Evolutionary conservation across 305 asterid species (phyloP).

Genomic region (Fraxinus floribunda): DNA sequence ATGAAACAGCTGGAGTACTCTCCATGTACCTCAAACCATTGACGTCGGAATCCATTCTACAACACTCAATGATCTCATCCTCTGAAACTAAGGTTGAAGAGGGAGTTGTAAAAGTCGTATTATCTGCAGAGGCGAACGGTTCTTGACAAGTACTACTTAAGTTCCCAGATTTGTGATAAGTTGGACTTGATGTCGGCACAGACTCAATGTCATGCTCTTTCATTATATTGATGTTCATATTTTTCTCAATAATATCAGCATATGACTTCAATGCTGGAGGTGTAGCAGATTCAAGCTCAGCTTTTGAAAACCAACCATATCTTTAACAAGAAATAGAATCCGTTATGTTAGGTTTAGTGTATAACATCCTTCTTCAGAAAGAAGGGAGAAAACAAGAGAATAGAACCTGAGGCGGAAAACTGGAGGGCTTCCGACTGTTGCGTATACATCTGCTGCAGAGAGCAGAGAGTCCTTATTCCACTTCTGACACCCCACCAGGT

Average conservation of each 20-base stretch:
- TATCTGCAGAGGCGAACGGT: slow-evolving; percentile 33
- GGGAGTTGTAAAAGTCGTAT: slow-evolving; percentile 29
- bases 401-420: slow-evolving; percentile 87
- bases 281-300: slow-evolving; percentile 50
- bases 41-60: slow-evolving; percentile 29
- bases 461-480: slow-evolving; percentile 84
- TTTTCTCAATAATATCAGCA: slow-evolving; percentile 33
- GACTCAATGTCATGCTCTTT: slow-evolving; percentile 35
- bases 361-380: slow-evolving; percentile 9
- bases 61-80: slow-evolving; percentile 30
- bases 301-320: slow-evolving; percentile 86
- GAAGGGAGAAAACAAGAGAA: slow-evolving; percentile 1
- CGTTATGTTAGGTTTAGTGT: slow-evolving; percentile 19
- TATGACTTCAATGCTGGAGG: slow-evolving; percentile 43
- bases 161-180: slow-evolving; percentile 28
- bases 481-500: slow-evolving; percentile 60
- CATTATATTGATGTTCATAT: slow-evolving; percentile 26
- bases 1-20: slow-evolving; percentile 29
- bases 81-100: slow-evolving; percentile 31
- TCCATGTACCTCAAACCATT: slow-evolving; percentile 33
- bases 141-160: slow-evolving; percentile 26
- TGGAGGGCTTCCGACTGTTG: slow-evolving; percentile 70
- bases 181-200: slow-evolving; percentile 10
- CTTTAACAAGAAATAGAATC: slow-evolving; percentile 37
- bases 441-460: slow-evolving; percentile 81